These are phyloP conservation scores for Eucalyptus sp. DNA, from an alignment of 345 rosid genomes.

Conservation along the genomic window DNA sequence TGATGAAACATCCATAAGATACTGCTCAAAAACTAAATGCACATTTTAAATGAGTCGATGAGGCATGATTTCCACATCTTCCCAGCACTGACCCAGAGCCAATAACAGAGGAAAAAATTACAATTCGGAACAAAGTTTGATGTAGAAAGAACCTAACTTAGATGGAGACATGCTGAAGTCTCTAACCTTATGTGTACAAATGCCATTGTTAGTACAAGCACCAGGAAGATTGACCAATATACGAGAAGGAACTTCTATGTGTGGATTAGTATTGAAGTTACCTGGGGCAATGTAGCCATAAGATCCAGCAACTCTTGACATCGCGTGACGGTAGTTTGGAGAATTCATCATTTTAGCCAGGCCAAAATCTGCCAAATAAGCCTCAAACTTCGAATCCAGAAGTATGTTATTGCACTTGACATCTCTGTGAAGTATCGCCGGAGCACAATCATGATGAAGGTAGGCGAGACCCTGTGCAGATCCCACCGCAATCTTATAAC, in stretches of 20 bases:
- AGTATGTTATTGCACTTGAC: constrained; percentile 91
- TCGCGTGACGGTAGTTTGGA: constrained; percentile 60
- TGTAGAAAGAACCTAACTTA: not conserved
- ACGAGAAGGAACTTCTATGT: not conserved
- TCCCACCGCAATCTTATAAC: constrained; percentile 87
- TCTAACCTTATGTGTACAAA: not conserved
- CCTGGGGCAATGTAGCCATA: constrained; percentile 98
- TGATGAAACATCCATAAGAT: not conserved
- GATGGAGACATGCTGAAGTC: not conserved
- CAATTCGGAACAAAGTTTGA: not conserved
- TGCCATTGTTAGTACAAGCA: not conserved
- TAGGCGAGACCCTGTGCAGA: constrained; percentile 91
- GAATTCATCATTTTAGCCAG: constrained; percentile 80
- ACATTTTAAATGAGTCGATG: not conserved
- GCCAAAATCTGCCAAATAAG: constrained; percentile 87
- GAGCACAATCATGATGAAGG: constrained; percentile 90
- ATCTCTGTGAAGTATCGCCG: constrained; percentile 83
- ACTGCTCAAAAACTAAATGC: not conserved
- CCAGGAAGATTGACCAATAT: not conserved
- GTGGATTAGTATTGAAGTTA: constrained; percentile 2
- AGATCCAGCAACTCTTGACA: constrained; percentile 89
- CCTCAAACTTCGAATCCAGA: constrained; percentile 69
- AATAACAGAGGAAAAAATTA: not conserved
- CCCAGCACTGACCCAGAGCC: not conserved
- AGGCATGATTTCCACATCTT: not conserved